These are phyloP conservation scores for Eucalyptus regnans DNA, from an alignment of 345 rosid species.

Conservation along the genomic window DNA sequence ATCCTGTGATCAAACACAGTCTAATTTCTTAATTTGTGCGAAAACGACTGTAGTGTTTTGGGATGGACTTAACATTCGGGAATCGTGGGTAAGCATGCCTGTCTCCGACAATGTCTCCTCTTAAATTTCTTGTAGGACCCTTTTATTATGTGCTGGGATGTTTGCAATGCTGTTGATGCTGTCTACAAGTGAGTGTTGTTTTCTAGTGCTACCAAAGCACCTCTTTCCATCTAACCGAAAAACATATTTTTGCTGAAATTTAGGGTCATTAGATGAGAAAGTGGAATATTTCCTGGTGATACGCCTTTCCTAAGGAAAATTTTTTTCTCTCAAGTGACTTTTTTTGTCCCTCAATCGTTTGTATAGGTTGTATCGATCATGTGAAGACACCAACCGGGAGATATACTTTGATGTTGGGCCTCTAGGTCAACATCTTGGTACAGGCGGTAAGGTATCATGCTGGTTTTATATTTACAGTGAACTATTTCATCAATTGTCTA, in stretches of 20 bases:
- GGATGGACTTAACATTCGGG: neutral
- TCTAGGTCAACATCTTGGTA: conserved; percentile 63
- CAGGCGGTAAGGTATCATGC: conserved; percentile 76
- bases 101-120: neutral
- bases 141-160: conserved; percentile 89
- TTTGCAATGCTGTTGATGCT: conserved; percentile 73
- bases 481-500: neutral
- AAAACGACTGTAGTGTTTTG: neutral
- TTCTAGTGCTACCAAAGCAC: neutral
- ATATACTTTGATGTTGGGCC: conserved; percentile 82
- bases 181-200: conserved; percentile 67
- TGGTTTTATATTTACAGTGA: neutral
- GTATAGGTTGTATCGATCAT: conserved; percentile 67
- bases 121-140: conserved; percentile 52
- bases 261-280: neutral
- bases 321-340: neutral
- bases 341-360: neutral
- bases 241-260: neutral
- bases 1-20: neutral
- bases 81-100: neutral
- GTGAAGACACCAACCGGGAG: conserved; percentile 75
- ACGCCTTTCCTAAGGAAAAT: neutral
- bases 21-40: neutral
- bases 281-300: neutral
- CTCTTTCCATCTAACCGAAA: neutral